phyloP scores from a whole-genome alignment of 345 rosid species.

The Eucalyptus polybractea region DNA sequence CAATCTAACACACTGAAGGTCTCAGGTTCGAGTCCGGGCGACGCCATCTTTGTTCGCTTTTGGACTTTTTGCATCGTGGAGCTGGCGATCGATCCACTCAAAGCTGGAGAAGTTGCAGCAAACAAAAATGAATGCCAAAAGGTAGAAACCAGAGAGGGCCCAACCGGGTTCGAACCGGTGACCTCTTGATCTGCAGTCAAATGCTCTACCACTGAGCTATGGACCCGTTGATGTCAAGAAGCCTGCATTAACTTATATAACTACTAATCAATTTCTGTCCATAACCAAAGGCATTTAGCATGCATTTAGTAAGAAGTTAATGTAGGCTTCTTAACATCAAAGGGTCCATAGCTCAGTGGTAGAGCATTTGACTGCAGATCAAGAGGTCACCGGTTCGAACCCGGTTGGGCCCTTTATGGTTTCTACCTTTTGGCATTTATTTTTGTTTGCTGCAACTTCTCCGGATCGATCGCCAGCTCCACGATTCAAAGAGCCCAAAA shows the following conservation, averaged over 20 bases:
- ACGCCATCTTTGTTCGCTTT: slow-evolving; percentile 16
- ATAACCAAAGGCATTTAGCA: too few species aligned
- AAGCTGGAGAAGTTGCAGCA: background rate
- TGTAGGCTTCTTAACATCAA: fast-evolving
- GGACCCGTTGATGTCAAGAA: slow-evolving; percentile 2
- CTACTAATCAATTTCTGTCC: too few species aligned
- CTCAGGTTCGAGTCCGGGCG: slow-evolving; percentile 91
- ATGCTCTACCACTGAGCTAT: slow-evolving; percentile 90
- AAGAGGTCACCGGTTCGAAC: slow-evolving; percentile 56
- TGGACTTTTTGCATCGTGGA: background rate
- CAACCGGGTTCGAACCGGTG: slow-evolving; percentile 44
- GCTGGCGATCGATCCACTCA: background rate
- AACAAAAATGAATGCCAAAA: background rate
- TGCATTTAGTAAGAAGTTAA: fast-evolving
- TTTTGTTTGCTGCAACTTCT: background rate
- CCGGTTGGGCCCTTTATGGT: slow-evolving; percentile 19
- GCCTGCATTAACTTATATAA: too few species aligned
- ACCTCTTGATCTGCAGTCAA: slow-evolving; percentile 79
- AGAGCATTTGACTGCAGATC: slow-evolving; percentile 84
- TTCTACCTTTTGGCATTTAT: background rate
- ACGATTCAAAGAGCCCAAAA: background rate
- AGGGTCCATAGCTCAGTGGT: slow-evolving; percentile 84
- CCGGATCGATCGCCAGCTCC: background rate
- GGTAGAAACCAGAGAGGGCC: background rate
- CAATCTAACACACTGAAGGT: slow-evolving; percentile 97